Evolutionary conservation across 1,284 basidiomycete species (phyloP).

Genomic region (Trichosporon inkin): DNA sequence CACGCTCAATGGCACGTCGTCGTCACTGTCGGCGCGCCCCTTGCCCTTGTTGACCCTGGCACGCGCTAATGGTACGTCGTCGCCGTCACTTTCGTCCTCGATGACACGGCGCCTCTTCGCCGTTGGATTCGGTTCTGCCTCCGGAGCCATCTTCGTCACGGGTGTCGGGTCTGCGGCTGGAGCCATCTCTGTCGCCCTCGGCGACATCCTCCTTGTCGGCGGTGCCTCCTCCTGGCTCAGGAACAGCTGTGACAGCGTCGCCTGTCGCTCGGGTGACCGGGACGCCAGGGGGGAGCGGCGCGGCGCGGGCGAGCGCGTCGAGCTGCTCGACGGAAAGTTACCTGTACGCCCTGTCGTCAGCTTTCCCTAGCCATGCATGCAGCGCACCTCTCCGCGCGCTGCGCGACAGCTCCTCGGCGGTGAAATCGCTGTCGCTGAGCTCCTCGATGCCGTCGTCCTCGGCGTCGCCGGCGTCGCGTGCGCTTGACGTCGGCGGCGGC

Average conservation of each 20-base stretch:
- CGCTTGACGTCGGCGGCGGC: not conserved
- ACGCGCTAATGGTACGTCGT: not conserved
- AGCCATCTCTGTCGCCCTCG: not conserved
- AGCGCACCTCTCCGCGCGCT: constrained; percentile 6
- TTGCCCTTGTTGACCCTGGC: not conserved
- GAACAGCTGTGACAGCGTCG: not conserved
- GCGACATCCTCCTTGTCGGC: not conserved
- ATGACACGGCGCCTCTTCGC: too few species aligned
- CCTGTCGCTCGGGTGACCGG: not conserved
- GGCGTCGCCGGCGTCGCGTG: not conserved
- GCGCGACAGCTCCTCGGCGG: constrained; percentile 7
- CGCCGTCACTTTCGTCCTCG: not conserved
- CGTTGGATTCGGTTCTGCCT: too few species aligned
- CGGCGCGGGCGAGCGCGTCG: not conserved
- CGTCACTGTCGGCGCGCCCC: not conserved
- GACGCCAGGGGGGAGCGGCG: not conserved
- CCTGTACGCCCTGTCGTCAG: constrained; percentile 1
- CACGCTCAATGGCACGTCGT: not conserved
- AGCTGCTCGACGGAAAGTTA: not conserved
- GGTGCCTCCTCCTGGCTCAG: not conserved
- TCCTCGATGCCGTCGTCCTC: constrained; percentile 19
- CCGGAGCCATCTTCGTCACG: not conserved
- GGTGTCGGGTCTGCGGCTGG: not conserved
- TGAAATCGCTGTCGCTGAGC: constrained; percentile 13
- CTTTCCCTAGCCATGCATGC: not conserved